These are phyloP conservation scores for Paraurostyla sp. DNA, from an alignment of 73 alveolate genomes.

Conservation along the genomic window DNA sequence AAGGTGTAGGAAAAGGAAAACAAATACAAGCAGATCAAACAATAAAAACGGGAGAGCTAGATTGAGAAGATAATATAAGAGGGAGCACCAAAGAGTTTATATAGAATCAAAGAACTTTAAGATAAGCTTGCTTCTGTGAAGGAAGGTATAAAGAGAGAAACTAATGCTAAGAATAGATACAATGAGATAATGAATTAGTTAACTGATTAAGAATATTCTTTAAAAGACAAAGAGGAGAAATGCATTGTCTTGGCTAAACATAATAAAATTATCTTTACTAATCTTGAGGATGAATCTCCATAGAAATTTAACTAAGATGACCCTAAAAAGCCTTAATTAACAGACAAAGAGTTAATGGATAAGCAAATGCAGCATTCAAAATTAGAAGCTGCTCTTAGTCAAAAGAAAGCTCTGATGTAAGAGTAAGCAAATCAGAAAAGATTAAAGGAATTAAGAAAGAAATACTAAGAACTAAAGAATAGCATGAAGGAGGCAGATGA, in stretches of 20 bases:
- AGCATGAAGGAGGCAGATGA: neutral
- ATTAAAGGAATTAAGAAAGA: neutral
- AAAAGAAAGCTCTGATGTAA: slow-evolving; percentile 33
- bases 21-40: neutral
- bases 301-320: neutral
- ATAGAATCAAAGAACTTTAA: slow-evolving; percentile 28
- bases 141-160: slow-evolving; percentile 45
- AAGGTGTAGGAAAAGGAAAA: slow-evolving; percentile 31
- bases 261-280: neutral
- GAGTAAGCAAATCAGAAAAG: slow-evolving; percentile 3
- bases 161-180: neutral
- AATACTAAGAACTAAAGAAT: neutral
- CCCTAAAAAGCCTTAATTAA: neutral
- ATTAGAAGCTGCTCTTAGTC: neutral
- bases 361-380: neutral
- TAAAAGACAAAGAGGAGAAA: slow-evolving; percentile 19
- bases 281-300: neutral
- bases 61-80: slow-evolving; percentile 25
- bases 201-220: neutral
- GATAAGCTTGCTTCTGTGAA: slow-evolving; percentile 29
- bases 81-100: slow-evolving; percentile 28
- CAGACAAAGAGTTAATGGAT: neutral
- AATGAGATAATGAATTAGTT: neutral
- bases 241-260: neutral
- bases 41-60: neutral